These are phyloP conservation scores for Rubus parviflorus DNA, from an alignment of 306 rosid species.

Conservation along the genomic window DNA sequence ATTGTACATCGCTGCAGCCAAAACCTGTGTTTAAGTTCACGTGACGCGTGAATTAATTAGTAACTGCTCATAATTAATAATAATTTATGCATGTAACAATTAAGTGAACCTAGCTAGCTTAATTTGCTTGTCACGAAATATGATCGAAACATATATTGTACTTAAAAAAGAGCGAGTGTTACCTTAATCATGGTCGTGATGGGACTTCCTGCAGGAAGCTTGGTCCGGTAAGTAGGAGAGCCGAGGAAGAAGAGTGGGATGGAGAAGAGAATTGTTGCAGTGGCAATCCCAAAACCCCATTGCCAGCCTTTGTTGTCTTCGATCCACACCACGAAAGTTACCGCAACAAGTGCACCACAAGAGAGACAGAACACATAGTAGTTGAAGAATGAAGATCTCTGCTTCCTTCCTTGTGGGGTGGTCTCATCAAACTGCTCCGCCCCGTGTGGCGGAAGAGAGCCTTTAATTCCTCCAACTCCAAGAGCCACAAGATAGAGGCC, in stretches of 20 bases:
- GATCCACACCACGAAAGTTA: constrained; percentile 79
- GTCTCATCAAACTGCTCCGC: constrained; percentile 79
- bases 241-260: constrained; percentile 79
- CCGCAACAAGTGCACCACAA: constrained; percentile 75
- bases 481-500: constrained; percentile 79
- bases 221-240: constrained; percentile 55
- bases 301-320: constrained; percentile 92
- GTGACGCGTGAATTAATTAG: not conserved
- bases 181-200: constrained; percentile 73
- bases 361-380: constrained; percentile 70
- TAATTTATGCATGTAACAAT: not conserved
- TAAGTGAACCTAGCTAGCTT: not conserved
- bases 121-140: not conserved
- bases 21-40: constrained; percentile 46
- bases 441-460: constrained; percentile 81
- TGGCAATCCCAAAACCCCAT: constrained; percentile 75
- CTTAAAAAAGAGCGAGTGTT: constrained; percentile 4
- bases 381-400: constrained; percentile 71
- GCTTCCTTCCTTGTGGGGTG: constrained; percentile 54
- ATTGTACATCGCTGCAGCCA: constrained; percentile 59
- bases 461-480: constrained; percentile 92
- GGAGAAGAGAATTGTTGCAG: constrained; percentile 57
- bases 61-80: not conserved
- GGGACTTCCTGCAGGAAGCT: constrained; percentile 70
- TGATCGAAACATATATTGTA: constrained; percentile 7